Base-by-base conservation (phyloP, 352 stramenopile species). In the Pythium aquatile region DNA sequence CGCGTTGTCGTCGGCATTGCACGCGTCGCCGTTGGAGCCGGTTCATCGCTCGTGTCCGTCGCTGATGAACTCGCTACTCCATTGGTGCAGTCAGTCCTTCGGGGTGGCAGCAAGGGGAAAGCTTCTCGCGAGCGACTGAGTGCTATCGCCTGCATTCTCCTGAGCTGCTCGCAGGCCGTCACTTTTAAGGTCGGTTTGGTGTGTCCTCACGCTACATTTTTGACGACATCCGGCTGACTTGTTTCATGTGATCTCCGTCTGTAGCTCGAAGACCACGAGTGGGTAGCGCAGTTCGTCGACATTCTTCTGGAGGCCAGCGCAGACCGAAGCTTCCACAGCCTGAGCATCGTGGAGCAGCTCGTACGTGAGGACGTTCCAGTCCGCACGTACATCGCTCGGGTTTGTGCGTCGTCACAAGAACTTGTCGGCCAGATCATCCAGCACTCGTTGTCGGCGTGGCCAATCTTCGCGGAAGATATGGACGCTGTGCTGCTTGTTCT, bases 1-100 rank as follows among this genome's bases (percentile, higher is more conserved):
- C 72, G 79, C 11, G 87, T 93, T 32, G 64, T 91, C 3, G 32
- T 26, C 20, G 67, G 62, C 10, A 47, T 70, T 20, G 35, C 58
- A n/a, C 55, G 67, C 8, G 28, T 74, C 17, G 62, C 62, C 5
- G 28, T 63, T 37, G 67, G 39, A 35, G 49, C 63, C 33, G 58
- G 63, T 46, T 4, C 39, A 3, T 20, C 44, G 4, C 47, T 70
- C 33, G 44, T 17, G 32, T 33, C 49, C 4, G 66, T 61, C 33
- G 67, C 53, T 3, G 67, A 74, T 13, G 57, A 26, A 3, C 62
- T 74, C 13, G 56, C 37, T 16, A 49, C 10, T 1, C 62, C 66
- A 5, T 44, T 73, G 10, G 32, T 68, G 20, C 14, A 35, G 7
- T 51, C 61, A 6, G 17, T 69, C n/a, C 24, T 44, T 16, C 26